Percentiles rank a stretch among this genome's conserved stretches.
These are phyloP conservation scores for Helianthus annuus DNA, from an alignment of 129 eudicot genomes.

Conservation along the genomic window DNA sequence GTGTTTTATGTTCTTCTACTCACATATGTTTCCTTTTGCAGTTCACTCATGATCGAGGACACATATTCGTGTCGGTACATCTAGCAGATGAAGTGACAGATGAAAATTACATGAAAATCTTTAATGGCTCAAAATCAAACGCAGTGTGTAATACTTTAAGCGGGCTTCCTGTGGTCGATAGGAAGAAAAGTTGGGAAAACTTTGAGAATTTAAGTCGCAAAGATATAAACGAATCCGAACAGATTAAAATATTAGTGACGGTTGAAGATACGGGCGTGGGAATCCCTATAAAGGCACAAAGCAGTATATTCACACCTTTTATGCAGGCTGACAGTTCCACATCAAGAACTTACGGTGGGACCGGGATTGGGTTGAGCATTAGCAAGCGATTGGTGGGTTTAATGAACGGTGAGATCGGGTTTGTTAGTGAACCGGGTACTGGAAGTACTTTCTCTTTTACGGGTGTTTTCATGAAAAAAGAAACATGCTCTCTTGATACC, in stretches of 20 bases:
- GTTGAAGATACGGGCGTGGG: constrained; percentile 99
- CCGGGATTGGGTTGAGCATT: constrained; percentile 95
- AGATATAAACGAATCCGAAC: constrained; percentile 34
- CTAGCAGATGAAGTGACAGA: constrained; percentile 59
- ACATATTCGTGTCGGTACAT: constrained; percentile 83
- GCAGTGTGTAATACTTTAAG: constrained; percentile 51
- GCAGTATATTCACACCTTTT: constrained; percentile 77
- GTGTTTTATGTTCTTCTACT: background rate
- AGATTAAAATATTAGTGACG: constrained; percentile 59
- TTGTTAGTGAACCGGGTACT: constrained; percentile 59
- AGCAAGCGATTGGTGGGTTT: constrained; percentile 82
- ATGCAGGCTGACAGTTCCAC: constrained; percentile 97
- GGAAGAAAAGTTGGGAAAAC: constrained; percentile 69
- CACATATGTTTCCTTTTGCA: constrained; percentile 34
- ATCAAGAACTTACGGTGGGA: constrained; percentile 87
- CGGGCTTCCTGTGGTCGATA: constrained; percentile 65
- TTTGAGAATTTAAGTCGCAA: constrained; percentile 42
- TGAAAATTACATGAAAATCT: constrained; percentile 30
- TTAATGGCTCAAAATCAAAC: constrained; percentile 23
- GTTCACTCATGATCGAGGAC: constrained; percentile 83
- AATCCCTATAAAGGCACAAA: constrained; percentile 71
- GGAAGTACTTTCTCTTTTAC: constrained; percentile 92
- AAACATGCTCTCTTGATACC: constrained; percentile 32
- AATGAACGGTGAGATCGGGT: constrained; percentile 94
- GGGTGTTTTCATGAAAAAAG: constrained; percentile 51